Percentiles rank a stretch among this genome's conserved stretches.
phyloP scores from a whole-genome alignment of 1,284 basidiomycete species.

The Moesziomyces antarcticus region DNA sequence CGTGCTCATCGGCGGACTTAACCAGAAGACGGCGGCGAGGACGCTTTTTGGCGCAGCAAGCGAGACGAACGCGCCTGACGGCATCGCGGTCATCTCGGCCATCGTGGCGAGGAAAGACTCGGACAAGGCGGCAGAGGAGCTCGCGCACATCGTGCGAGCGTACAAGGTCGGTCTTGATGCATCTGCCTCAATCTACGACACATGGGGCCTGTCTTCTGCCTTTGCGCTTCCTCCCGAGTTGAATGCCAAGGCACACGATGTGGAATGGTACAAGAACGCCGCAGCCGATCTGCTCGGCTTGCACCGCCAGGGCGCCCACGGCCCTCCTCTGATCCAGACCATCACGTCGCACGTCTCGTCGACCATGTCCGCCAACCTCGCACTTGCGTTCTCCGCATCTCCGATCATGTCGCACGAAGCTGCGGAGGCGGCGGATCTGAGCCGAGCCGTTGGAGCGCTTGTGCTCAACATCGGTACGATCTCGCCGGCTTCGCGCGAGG shows the following conservation, averaged over 20 bases:
- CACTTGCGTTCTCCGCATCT: slow-evolving; percentile 86
- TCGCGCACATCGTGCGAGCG: slow-evolving; percentile 65
- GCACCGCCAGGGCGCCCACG: slow-evolving; percentile 33
- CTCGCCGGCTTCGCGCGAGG: slow-evolving; percentile 72
- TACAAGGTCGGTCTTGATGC: slow-evolving; percentile 61
- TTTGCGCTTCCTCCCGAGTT: slow-evolving; percentile 9
- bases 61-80: slow-evolving; percentile 67
- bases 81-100: slow-evolving; percentile 90
- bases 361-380: slow-evolving; percentile 90
- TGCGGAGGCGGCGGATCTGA: slow-evolving; percentile 84
- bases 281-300: slow-evolving; percentile 28
- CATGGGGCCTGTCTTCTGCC: slow-evolving; percentile 24
- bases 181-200: slow-evolving; percentile 5
- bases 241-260: slow-evolving; percentile 1
- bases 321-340: slow-evolving; percentile 70
- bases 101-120: slow-evolving; percentile 81
- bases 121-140: slow-evolving; percentile 71
- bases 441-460: slow-evolving; percentile 76
- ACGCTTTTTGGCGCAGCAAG: slow-evolving; percentile 55
- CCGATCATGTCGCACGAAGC: slow-evolving; percentile 82
- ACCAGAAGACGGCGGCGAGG: slow-evolving; percentile 57
- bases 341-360: slow-evolving; percentile 92
- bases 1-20: slow-evolving; percentile 65
- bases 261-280: slow-evolving; percentile 21
- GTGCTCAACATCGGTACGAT: slow-evolving; percentile 94